Percentiles rank a stretch among this genome's conserved stretches.
phyloP scores from a whole-genome alignment of 192 early-diverging fungal species.

The Coemansia sp. region DNA sequence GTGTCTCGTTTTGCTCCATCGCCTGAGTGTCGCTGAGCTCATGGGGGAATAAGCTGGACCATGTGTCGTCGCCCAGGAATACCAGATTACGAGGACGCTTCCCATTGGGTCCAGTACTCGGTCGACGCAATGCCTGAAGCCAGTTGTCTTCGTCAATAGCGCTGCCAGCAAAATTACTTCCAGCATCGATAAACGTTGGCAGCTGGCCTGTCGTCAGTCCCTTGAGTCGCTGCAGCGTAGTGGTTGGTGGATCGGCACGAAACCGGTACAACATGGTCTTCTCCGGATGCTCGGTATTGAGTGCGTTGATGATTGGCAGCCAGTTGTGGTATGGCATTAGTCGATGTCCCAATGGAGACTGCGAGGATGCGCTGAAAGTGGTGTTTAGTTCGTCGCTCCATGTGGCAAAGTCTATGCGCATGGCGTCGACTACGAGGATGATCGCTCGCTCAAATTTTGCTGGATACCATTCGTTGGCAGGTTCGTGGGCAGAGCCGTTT shows the following conservation, averaged over 20 bases:
- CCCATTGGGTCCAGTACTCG: background rate
- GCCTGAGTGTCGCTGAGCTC: constrained; percentile 53
- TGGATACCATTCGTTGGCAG: constrained; percentile 33
- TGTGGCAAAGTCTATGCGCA: constrained; percentile 68
- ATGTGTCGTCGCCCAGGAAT: constrained; percentile 96
- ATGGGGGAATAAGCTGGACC: constrained; percentile 84
- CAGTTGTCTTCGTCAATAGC: constrained; percentile 81
- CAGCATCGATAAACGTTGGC: constrained; percentile 81
- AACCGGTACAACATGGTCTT: constrained; percentile 70
- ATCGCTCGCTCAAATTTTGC: constrained; percentile 64
- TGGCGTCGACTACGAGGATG: constrained; percentile 74
- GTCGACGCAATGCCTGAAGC: constrained; percentile 61
- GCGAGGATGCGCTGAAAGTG: background rate
- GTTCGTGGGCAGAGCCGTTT: background rate
- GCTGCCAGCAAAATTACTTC: constrained; percentile 79
- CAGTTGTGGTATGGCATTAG: constrained; percentile 47
- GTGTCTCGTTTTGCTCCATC: constrained; percentile 17
- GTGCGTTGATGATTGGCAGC: constrained; percentile 53
- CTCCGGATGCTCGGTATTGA: constrained; percentile 56
- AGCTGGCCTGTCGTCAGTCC: constrained; percentile 80
- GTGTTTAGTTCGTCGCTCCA: constrained; percentile 48
- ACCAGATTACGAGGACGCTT: constrained; percentile 57
- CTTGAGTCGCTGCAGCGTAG: constrained; percentile 82
- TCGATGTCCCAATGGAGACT: background rate
- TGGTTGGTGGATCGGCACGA: constrained; percentile 78